These are phyloP conservation scores for Chiua virens DNA, from an alignment of 768 basidiomycete genomes.

Conservation along the genomic window DNA sequence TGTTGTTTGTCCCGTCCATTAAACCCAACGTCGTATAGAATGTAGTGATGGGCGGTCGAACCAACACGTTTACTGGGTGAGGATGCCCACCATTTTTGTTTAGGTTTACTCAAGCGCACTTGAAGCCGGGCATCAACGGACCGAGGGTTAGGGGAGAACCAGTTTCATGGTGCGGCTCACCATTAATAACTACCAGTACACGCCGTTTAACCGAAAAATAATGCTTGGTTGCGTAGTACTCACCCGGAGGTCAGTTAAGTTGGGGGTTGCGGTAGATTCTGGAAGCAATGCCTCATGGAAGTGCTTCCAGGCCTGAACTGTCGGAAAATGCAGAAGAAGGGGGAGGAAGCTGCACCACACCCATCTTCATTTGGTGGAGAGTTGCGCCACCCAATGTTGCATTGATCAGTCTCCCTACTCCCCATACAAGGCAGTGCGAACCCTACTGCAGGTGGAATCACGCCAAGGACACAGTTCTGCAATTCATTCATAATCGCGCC, in stretches of 20 bases:
- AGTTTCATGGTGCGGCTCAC: background rate
- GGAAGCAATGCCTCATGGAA: slow-evolving; percentile 4
- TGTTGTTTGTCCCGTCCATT: background rate
- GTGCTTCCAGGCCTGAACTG: slow-evolving; percentile 4
- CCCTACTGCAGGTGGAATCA: background rate
- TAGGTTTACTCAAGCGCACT: background rate
- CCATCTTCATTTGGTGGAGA: slow-evolving; percentile 7
- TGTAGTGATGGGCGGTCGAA: background rate
- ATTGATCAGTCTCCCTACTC: background rate
- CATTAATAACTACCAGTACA: background rate
- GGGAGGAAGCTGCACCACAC: background rate
- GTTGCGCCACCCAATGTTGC: slow-evolving; percentile 4
- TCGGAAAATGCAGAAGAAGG: slow-evolving; percentile 5
- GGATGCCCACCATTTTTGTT: background rate
- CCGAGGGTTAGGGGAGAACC: background rate
- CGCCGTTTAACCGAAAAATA: background rate
- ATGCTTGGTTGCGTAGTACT: background rate
- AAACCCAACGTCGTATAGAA: background rate
- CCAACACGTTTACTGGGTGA: background rate
- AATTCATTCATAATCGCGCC: slow-evolving; percentile 2
- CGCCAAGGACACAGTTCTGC: background rate
- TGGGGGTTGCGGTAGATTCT: background rate
- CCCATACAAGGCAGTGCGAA: slow-evolving; percentile 12
- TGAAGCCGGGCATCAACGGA: background rate
- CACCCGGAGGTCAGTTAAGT: background rate